These are phyloP conservation scores for Peniophora sp. DNA, from an alignment of 1,284 basidiomycete species.

Conservation along the genomic window DNA sequence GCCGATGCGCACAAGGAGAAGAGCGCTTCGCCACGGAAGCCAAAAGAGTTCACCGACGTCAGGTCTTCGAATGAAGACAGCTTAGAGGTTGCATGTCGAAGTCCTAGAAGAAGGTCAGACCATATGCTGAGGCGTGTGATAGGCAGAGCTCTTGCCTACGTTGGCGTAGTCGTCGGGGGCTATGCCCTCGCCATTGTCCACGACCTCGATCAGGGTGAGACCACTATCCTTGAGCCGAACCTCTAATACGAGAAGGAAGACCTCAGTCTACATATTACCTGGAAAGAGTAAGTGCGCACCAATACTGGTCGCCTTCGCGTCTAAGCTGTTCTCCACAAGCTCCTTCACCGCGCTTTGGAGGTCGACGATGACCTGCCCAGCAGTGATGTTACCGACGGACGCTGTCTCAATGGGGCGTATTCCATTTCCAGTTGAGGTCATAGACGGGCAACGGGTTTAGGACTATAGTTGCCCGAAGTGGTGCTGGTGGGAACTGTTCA, in stretches of 20 bases:
- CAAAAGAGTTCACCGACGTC: conserved; percentile 75
- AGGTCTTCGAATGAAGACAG: conserved; percentile 75
- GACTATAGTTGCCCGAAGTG: too few relatives aligned
- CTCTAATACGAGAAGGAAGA: conserved; percentile 40
- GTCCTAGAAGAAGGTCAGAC: conserved; percentile 34
- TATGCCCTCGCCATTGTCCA: conserved; percentile 92
- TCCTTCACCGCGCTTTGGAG: conserved; percentile 94
- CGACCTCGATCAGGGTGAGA: conserved; percentile 78
- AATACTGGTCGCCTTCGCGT: conserved; percentile 84
- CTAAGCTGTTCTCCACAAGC: conserved; percentile 92
- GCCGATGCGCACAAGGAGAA: conserved; percentile 88
- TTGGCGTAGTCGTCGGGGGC: conserved; percentile 67
- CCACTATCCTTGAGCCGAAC: conserved; percentile 90
- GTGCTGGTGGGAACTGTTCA: too few relatives aligned
- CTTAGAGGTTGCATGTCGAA: conserved; percentile 96
- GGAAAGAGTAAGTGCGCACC: conserved; percentile 35
- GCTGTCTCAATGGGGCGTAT: conserved; percentile 54
- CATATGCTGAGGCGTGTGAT: background rate
- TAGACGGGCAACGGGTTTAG: too few relatives aligned
- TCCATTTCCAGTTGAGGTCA: too few relatives aligned
- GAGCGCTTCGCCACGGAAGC: conserved; percentile 94
- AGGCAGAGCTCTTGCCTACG: conserved; percentile 50
- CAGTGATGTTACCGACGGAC: conserved; percentile 82
- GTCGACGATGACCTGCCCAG: conserved; percentile 93
- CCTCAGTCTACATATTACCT: too few relatives aligned